These are phyloP conservation scores for Mimosa pudica DNA, from an alignment of 306 rosid species.

Conservation along the genomic window DNA sequence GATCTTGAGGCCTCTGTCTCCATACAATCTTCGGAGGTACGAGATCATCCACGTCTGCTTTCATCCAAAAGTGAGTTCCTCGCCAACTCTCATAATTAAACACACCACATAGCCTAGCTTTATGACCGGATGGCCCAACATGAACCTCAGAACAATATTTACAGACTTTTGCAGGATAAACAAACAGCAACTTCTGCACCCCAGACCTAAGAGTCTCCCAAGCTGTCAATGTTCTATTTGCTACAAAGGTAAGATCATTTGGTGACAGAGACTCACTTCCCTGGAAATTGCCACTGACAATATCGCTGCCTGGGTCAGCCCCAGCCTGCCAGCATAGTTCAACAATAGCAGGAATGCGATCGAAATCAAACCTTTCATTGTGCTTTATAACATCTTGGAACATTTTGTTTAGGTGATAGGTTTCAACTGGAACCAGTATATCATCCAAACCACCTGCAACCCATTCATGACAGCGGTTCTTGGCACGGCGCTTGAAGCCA, in stretches of 20 bases:
- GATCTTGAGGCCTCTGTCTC: slow-evolving; percentile 77
- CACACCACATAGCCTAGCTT: slow-evolving; percentile 81
- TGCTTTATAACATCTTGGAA: slow-evolving; percentile 1
- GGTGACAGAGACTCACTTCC: not conserved
- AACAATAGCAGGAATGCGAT: not conserved
- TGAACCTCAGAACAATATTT: not conserved
- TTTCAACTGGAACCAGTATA: slow-evolving; percentile 76
- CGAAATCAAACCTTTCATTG: not conserved
- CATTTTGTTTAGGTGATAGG: slow-evolving; percentile 35
- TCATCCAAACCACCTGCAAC: slow-evolving; percentile 49
- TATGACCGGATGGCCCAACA: slow-evolving; percentile 81
- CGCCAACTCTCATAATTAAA: slow-evolving; percentile 82
- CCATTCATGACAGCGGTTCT: slow-evolving; percentile 66
- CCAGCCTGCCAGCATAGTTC: slow-evolving; percentile 73
- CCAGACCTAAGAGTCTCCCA: not conserved
- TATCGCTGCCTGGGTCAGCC: slow-evolving; percentile 42
- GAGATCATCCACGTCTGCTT: slow-evolving; percentile 71
- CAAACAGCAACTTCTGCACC: not conserved
- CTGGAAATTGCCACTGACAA: not conserved
- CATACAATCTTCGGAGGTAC: slow-evolving; percentile 82
- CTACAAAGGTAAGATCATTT: not conserved
- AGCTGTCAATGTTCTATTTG: not conserved
- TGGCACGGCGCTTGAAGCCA: slow-evolving; percentile 27
- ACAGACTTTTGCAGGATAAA: not conserved
- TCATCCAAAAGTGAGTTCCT: slow-evolving; percentile 83